phyloP scores from a whole-genome alignment of 1,284 basidiomycete species.

The Rhodotorula mucilaginosa region DNA sequence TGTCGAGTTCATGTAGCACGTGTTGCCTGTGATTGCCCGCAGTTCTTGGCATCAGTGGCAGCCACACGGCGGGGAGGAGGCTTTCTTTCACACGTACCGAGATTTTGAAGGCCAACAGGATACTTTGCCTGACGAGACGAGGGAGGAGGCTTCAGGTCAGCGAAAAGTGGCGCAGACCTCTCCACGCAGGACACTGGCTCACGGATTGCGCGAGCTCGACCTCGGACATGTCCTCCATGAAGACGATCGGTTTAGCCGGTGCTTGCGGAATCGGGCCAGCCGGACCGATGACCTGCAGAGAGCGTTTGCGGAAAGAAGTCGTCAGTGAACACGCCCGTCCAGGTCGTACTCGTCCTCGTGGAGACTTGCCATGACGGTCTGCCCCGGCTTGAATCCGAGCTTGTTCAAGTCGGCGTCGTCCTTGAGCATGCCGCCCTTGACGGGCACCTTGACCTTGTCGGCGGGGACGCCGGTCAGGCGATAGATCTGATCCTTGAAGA shows the following conservation, averaged over 20 bases:
- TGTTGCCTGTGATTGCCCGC: constrained; percentile 61
- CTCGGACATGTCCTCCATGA: constrained; percentile 82
- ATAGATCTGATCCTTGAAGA: constrained; percentile 41
- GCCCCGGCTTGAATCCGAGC: constrained; percentile 66
- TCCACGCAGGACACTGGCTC: neutral
- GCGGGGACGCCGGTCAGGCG: constrained; percentile 22
- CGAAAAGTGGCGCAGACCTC: neutral
- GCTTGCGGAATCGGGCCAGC: constrained; percentile 87
- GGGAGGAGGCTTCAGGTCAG: neutral
- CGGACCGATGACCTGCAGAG: constrained; percentile 71
- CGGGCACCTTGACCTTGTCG: constrained; percentile 78
- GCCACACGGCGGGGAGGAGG: too few species aligned
- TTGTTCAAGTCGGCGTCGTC: constrained; percentile 83
- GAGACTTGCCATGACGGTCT: constrained; percentile 42
- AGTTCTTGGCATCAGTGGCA: too few species aligned
- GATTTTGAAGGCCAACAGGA: constrained; percentile 59
- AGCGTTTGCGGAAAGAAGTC: neutral
- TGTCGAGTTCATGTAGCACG: constrained; percentile 94
- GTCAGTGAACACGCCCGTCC: neutral
- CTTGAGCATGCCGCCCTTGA: constrained; percentile 91
- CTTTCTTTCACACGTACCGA: constrained; percentile 29
- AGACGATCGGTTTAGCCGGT: constrained; percentile 72
- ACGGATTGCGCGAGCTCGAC: constrained; percentile 64
- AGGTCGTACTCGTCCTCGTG: neutral
- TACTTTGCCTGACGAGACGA: constrained; percentile 45